Percentiles rank a stretch among this genome's conserved stretches.
Evolutionary conservation across 192 early-diverging fungal genomes (phyloP).

Genomic region (Backusella psychrophila): DNA sequence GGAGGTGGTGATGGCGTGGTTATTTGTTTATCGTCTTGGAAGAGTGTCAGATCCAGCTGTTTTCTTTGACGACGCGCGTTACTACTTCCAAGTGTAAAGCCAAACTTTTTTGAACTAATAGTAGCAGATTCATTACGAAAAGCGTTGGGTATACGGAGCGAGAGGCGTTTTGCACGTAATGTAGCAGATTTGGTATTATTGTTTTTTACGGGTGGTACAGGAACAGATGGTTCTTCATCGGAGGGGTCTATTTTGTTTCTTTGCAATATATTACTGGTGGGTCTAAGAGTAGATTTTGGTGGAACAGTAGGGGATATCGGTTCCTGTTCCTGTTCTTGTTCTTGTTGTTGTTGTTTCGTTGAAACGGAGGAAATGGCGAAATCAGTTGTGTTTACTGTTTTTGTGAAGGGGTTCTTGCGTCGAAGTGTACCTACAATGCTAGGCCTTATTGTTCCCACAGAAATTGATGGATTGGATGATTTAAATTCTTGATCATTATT

Average conservation of each 20-base stretch:
- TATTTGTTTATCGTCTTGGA: constrained; percentile 3
- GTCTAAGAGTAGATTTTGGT: constrained; percentile 26
- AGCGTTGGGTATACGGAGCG: constrained; percentile 24
- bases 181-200: neutral
- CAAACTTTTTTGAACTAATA: constrained; percentile 14
- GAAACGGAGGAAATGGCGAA: constrained; percentile 2
- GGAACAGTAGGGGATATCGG: neutral
- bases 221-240: neutral
- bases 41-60: constrained; percentile 30
- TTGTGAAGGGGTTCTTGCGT: constrained; percentile 26
- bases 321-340: neutral
- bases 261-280: constrained; percentile 2
- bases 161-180: constrained; percentile 10
- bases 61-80: constrained; percentile 15
- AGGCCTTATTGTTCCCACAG: neutral
- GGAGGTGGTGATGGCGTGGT: neutral
- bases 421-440: constrained; percentile 23
- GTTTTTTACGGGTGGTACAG: neutral
- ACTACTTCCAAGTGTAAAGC: constrained; percentile 14
- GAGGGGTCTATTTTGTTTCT: constrained; percentile 22
- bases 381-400: constrained; percentile 6
- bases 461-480: neutral
- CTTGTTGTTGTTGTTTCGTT: neutral
- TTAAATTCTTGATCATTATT: neutral
- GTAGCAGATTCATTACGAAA: constrained; percentile 4